These are phyloP conservation scores for Brassica incana DNA, from an alignment of 345 rosid species.

Conservation along the genomic window DNA sequence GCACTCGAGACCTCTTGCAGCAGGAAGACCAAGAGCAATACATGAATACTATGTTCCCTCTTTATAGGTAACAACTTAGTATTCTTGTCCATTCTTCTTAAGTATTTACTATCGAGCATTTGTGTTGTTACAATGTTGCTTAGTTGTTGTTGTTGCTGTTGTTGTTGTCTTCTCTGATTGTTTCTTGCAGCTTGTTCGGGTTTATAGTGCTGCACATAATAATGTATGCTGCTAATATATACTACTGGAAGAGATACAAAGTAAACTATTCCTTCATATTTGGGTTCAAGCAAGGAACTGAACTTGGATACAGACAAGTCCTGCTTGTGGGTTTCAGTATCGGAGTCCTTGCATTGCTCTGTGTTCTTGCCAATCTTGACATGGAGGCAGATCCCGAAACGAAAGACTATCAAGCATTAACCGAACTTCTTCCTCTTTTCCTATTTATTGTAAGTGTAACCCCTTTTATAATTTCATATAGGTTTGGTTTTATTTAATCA, in stretches of 20 bases:
- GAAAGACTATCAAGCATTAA: slow-evolving; percentile 31
- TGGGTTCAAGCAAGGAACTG: slow-evolving; percentile 53
- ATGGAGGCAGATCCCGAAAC: slow-evolving; percentile 52
- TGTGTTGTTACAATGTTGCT: neutral
- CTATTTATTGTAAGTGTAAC: slow-evolving; percentile 36
- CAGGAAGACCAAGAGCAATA: slow-evolving; percentile 34
- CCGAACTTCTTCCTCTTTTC: slow-evolving; percentile 49
- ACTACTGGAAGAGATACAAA: slow-evolving; percentile 46
- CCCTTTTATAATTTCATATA: neutral
- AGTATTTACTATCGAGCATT: neutral
- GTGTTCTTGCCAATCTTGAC: slow-evolving; percentile 52
- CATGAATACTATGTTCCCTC: slow-evolving; percentile 66
- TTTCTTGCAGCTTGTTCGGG: slow-evolving; percentile 46
- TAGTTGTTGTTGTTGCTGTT: neutral
- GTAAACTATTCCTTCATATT: slow-evolving; percentile 54
- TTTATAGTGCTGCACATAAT: slow-evolving; percentile 49
- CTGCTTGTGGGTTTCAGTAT: slow-evolving; percentile 47
- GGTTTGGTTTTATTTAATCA: neutral
- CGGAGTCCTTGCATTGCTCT: slow-evolving; percentile 41
- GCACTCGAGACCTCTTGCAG: slow-evolving; percentile 1
- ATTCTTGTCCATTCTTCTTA: neutral
- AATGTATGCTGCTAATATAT: slow-evolving; percentile 47
- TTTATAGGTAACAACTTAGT: slow-evolving; percentile 53
- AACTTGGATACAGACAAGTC: slow-evolving; percentile 49
- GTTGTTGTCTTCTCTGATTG: neutral